phyloP scores from a whole-genome alignment of 306 rosid species.

The Alnus rubra region DNA sequence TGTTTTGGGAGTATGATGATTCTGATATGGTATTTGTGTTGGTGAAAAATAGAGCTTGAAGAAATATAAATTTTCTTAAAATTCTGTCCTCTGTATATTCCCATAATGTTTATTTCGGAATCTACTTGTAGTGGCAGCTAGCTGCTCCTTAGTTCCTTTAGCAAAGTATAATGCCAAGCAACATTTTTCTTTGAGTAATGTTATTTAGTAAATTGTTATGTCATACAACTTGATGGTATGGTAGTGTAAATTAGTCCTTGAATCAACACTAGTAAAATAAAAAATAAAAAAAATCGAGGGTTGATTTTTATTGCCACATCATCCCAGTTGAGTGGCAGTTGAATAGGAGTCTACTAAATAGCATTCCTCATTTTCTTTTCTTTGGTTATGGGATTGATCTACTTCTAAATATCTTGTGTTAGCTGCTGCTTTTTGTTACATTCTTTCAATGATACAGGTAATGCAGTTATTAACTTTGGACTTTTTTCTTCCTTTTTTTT shows the following conservation, averaged over 20 bases:
- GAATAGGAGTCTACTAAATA: no score
- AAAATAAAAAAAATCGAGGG: no score
- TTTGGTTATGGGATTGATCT: slow-evolving; percentile 3
- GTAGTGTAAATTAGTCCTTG: no score
- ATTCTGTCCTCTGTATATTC: neutral
- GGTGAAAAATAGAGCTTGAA: neutral
- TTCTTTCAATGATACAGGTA: slow-evolving; percentile 4
- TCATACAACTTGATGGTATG: no score
- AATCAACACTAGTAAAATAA: no score
- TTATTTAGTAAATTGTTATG: no score
- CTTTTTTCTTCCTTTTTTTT: neutral
- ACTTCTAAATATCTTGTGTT: neutral
- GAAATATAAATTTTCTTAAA: neutral
- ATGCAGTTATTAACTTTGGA: slow-evolving; percentile 15
- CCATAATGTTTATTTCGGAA: neutral
- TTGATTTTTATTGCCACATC: no score
- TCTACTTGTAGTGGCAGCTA: neutral
- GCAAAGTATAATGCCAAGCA: neutral
- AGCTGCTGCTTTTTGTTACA: slow-evolving; percentile 1
- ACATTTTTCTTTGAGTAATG: neutral
- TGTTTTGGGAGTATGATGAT: neutral
- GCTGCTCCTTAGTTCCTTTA: neutral
- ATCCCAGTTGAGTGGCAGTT: no score
- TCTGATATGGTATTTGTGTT: neutral
- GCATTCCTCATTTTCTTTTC: neutral